These are phyloP conservation scores for Plasmodium sp. DNA, from an alignment of 169 alveolate genomes.

Conservation along the genomic window DNA sequence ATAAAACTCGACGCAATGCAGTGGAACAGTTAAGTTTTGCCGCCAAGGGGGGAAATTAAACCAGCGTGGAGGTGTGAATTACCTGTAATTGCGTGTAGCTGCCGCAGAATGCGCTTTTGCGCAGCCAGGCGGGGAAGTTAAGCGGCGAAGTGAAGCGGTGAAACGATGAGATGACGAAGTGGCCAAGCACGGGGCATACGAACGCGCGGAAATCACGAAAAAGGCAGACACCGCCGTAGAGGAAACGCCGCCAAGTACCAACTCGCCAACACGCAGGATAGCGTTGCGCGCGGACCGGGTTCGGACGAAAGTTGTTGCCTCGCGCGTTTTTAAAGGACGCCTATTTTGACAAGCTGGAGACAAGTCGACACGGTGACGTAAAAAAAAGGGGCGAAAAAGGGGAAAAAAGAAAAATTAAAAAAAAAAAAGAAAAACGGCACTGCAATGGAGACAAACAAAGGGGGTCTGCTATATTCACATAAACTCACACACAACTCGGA, in stretches of 20 bases:
- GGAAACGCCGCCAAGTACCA: neutral
- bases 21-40: neutral
- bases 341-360: neutral
- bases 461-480: neutral
- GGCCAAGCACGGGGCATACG: neutral
- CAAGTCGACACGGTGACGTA: neutral
- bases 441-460: neutral
- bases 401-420: neutral
- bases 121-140: neutral
- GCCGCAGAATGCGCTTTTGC: neutral
- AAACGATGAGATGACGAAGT: neutral
- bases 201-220: neutral
- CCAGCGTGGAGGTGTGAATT: neutral
- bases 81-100: neutral
- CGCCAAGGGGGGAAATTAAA: neutral
- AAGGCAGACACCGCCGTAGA: neutral
- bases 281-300: neutral
- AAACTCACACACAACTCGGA: neutral
- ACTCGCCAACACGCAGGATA: neutral
- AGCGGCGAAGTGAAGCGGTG: neutral
- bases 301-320: neutral
- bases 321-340: neutral
- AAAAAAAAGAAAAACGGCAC: neutral
- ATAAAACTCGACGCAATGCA: neutral
- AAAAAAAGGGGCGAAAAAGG: neutral